These are phyloP conservation scores for Mycena sp. DNA, from an alignment of 1,284 basidiomycete genomes.

Conservation along the genomic window DNA sequence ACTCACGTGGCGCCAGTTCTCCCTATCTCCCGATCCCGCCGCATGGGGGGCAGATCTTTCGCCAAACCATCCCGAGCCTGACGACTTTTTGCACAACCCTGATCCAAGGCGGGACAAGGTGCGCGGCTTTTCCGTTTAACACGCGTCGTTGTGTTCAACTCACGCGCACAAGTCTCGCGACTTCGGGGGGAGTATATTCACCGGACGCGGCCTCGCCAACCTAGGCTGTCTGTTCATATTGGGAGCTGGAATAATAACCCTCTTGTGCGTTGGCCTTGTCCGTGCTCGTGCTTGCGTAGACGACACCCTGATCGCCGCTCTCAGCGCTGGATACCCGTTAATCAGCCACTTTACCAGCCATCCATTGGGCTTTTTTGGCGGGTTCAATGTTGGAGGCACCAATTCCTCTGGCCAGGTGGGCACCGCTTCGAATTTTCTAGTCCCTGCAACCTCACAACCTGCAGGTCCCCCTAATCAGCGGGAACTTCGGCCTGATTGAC, in stretches of 20 bases:
- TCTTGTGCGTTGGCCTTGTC: constrained; percentile 70
- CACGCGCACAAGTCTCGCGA: constrained; percentile 57
- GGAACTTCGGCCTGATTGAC: constrained; percentile 82
- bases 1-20: constrained; percentile 59
- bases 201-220: constrained; percentile 78
- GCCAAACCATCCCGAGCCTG: constrained; percentile 66
- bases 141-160: too few relatives aligned
- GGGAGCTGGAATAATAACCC: constrained; percentile 65
- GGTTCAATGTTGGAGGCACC: constrained; percentile 84
- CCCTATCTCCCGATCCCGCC: constrained; percentile 76
- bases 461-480: constrained; percentile 72
- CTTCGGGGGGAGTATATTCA: constrained; percentile 73
- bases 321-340: constrained; percentile 85
- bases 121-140: constrained; percentile 51
- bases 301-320: constrained; percentile 16
- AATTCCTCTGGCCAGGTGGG: constrained; percentile 82
- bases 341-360: constrained; percentile 73
- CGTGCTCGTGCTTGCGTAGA: neutral
- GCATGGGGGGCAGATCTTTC: constrained; percentile 77
- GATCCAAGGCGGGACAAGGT: constrained; percentile 78
- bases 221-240: constrained; percentile 82
- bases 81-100: constrained; percentile 81
- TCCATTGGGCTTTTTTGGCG: constrained; percentile 64
- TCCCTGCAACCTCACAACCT: too few relatives aligned
- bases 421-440: neutral